Evolutionary conservation across 2,329 filamentous ascomycete genomes (phyloP), one percentile per base, ranked within the genome.

Genomic region (Penicillium hordei): DNA sequence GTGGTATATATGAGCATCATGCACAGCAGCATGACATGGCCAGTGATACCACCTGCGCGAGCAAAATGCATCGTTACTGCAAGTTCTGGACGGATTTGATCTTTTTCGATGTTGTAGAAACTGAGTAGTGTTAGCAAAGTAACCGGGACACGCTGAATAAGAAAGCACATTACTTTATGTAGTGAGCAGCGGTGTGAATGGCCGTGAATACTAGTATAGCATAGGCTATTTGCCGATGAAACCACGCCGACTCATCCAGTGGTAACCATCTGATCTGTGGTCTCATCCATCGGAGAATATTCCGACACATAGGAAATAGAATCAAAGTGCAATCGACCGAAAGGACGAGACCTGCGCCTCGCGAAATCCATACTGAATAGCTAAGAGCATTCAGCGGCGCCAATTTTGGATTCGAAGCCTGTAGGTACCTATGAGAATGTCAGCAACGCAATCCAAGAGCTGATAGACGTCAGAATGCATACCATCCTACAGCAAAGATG

Each of bases 1-100:
- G 93, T 97, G 1, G 94, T 99, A 78, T 96, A 99, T 83, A 99
- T 99, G 62, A 99, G 79, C 62, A 99, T 80, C 94, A 99, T 99
- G 83, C 93, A 97, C n/a, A 99, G 82, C 27, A 97, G 84, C 94
- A 99, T 99, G 61, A 97, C 84, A 76, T 99, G 94, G 7, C 94
- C 94, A 2, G 94, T 99, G 61, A 97, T 89, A 60, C 94, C 94
- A 69, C 91, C 93, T 49, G 92, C 85, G 72, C 96, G 85, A 1
- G 86, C 84, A 74, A 96, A 99, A 76, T 97, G 94, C 63, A 97
- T 96, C 70, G 97, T 83, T 7, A 97, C 77, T 4, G 94, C 94
- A 4, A 86, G 86, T 46, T 90, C 84, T 2, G 89, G 88, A 52
- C 94, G 88, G 53, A 97, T 84, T 72, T 97, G 91, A 0, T 83